A percentile compares a stretch with the other conserved stretches of the same genome.
These are phyloP conservation scores for Blastomyces gilchristii DNA, from an alignment of 2,329 filamentous ascomycete species.

Conservation along the genomic window DNA sequence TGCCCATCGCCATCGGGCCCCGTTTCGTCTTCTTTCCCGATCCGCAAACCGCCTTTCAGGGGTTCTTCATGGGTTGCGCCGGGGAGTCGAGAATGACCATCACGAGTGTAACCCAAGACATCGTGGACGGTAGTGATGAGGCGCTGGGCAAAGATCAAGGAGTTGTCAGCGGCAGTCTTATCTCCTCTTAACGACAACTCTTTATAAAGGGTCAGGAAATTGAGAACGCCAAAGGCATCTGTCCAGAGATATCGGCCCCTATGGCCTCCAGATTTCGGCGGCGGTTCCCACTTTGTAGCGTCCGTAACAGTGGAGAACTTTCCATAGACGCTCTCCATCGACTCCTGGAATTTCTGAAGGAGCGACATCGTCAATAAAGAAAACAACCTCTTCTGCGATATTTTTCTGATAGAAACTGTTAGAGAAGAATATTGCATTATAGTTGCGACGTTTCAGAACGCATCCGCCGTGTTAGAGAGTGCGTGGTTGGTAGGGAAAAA, in stretches of 20 bases:
- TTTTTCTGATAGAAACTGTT: not conserved
- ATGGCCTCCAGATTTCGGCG: constrained; percentile 44
- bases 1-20: constrained; percentile 49
- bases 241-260: constrained; percentile 53
- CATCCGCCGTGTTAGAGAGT: not conserved
- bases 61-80: constrained; percentile 44
- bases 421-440: not conserved
- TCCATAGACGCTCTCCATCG: constrained; percentile 34
- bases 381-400: not conserved
- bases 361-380: constrained; percentile 9
- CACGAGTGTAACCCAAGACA: constrained; percentile 43
- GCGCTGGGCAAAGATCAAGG: constrained; percentile 41
- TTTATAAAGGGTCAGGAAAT: constrained; percentile 46
- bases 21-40: constrained; percentile 43
- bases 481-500: not conserved
- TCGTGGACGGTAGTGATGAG: constrained; percentile 45
- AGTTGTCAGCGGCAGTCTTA: constrained; percentile 26
- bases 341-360: constrained; percentile 11
- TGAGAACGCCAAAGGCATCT: constrained; percentile 50
- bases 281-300: constrained; percentile 37
- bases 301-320: constrained; percentile 24
- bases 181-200: constrained; percentile 22
- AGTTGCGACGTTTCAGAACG: not conserved
- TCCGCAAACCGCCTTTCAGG: constrained; percentile 46
- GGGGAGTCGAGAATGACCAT: constrained; percentile 39